A percentile compares a stretch with the other conserved stretches of the same genome.
phyloP scores from a whole-genome alignment of 2,329 filamentous ascomycete genomes.

The Pestalotiopsis sp. region DNA sequence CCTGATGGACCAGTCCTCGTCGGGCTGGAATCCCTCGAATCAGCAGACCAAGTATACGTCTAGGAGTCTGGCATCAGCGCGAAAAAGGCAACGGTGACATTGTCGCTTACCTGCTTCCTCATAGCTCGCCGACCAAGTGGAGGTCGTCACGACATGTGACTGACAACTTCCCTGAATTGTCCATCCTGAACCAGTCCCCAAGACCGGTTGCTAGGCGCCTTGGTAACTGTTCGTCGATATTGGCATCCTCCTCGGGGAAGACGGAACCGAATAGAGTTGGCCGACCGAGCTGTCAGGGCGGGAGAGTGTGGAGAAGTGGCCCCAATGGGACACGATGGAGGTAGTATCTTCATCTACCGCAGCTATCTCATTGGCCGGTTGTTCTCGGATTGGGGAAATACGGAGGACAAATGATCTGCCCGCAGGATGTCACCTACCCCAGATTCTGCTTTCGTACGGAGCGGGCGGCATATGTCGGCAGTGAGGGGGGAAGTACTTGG shows the following conservation, averaged over 20 bases:
- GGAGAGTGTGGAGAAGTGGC: background rate
- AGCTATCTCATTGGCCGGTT: background rate
- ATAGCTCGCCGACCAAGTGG: background rate
- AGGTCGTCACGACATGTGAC: background rate
- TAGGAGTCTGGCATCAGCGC: background rate
- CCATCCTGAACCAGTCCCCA: background rate
- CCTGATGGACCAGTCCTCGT: background rate
- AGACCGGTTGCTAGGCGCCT: background rate
- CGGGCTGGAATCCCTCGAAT: background rate
- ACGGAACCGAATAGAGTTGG: conserved; percentile 7
- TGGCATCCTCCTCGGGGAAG: background rate
- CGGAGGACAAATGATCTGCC: background rate
- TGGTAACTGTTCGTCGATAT: too few species aligned
- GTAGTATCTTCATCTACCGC: background rate
- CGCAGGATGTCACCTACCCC: conserved; percentile 1
- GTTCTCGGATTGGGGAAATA: background rate
- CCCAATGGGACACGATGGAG: background rate
- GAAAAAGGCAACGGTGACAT: background rate
- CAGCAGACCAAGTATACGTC: background rate
- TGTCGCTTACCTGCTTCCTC: background rate
- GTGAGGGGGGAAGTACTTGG: background rate
- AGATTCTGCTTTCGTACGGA: background rate
- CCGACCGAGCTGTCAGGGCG: background rate
- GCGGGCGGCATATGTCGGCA: background rate
- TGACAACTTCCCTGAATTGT: background rate